phyloP scores from a whole-genome alignment of 2,329 filamentous ascomycete species.

The Pseudogymnoascus destructans region DNA sequence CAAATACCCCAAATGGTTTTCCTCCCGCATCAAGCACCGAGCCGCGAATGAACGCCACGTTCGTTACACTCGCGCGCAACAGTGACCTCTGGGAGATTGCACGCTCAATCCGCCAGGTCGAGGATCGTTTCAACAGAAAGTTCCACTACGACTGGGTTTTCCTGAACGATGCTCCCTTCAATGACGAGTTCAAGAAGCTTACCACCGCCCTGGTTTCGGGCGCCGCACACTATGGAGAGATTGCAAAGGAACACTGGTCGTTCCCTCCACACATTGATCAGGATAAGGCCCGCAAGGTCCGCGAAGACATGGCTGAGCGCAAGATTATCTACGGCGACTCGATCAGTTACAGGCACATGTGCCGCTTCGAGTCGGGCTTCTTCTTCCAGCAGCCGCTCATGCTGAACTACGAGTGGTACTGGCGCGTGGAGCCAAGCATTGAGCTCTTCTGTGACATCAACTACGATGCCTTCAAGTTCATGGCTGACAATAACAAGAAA shows the following conservation, averaged over 20 bases:
- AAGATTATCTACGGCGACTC: constrained; percentile 99
- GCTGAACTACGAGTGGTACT: constrained; percentile 98
- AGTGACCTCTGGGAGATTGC: constrained; percentile 93
- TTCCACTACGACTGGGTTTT: constrained; percentile 99
- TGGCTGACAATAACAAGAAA: constrained; percentile 94
- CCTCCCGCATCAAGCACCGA: constrained; percentile 41
- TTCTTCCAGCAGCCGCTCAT: constrained; percentile 94
- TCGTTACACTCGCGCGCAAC: constrained; percentile 91
- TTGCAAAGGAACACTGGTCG: constrained; percentile 89
- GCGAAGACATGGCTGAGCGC: constrained; percentile 82
- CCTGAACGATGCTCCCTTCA: constrained; percentile 89
- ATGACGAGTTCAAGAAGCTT: constrained; percentile 84
- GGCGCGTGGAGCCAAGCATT: constrained; percentile 94
- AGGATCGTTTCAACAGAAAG: constrained; percentile 94
- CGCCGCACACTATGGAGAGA: constrained; percentile 79
- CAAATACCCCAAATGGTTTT: constrained; percentile 24
- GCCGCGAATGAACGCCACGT: constrained; percentile 87
- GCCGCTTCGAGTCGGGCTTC: constrained; percentile 96
- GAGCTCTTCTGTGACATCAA: constrained; percentile 92
- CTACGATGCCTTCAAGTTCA: constrained; percentile 92
- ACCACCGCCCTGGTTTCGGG: constrained; percentile 85
- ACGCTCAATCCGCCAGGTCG: constrained; percentile 86
- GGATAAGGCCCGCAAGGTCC: constrained; percentile 78
- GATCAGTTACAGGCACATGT: constrained; percentile 97
- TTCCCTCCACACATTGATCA: constrained; percentile 94